A percentile compares a stretch with the other conserved stretches of the same genome.
Evolutionary conservation across 768 basidiomycete species (phyloP).

Genomic region (Coprinopsis marcescibilis): DNA sequence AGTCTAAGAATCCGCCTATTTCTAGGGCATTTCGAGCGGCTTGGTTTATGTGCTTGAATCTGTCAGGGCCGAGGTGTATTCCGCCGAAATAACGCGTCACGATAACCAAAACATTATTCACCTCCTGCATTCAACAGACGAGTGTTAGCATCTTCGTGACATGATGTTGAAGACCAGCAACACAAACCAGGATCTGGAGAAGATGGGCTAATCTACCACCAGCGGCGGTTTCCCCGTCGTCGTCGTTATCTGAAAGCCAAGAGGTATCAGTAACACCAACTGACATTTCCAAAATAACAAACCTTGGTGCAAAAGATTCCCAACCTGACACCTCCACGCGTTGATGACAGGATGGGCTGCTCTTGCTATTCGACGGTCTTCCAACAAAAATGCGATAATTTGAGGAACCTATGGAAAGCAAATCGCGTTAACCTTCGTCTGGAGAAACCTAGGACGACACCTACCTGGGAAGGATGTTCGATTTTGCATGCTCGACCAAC

Average conservation of each 20-base stretch:
- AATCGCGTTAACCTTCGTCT: not conserved
- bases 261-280: no score
- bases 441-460: slow-evolving; percentile 7
- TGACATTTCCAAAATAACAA: no score
- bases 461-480: slow-evolving; percentile 69
- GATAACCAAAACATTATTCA: slow-evolving; percentile 79
- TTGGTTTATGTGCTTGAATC: slow-evolving; percentile 92
- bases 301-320: slow-evolving; percentile 72
- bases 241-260: slow-evolving; percentile 95
- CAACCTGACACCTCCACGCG: slow-evolving; percentile 74
- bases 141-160: not conserved
- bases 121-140: slow-evolving; percentile 42
- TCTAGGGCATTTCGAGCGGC: slow-evolving; percentile 90
- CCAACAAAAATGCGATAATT: slow-evolving; percentile 60
- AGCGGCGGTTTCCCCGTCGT: slow-evolving; percentile 92
- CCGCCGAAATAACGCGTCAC: slow-evolving; percentile 96
- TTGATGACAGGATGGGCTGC: slow-evolving; percentile 79
- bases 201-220: slow-evolving; percentile 88
- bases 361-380: slow-evolving; percentile 66
- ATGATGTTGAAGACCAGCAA: no score
- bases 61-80: slow-evolving; percentile 81
- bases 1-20: slow-evolving; percentile 78
- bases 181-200: slow-evolving; percentile 84
- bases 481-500: slow-evolving; percentile 82
- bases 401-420: slow-evolving; percentile 48